phyloP scores from a whole-genome alignment of 1,284 basidiomycete genomes.

The Irpex rosettiformis region DNA sequence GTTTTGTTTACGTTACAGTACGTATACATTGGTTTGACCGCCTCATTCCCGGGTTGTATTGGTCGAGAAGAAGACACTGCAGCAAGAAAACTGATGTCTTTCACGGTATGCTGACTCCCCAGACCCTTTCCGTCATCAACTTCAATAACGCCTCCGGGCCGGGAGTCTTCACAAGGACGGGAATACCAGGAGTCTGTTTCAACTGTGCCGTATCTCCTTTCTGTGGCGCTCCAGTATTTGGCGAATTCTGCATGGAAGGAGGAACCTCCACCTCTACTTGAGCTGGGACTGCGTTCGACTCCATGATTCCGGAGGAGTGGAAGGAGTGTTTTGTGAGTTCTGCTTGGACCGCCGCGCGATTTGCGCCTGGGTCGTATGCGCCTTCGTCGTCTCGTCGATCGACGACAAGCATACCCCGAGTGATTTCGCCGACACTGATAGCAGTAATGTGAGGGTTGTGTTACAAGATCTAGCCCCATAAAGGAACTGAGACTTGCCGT shows the following conservation, averaged over 20 bases:
- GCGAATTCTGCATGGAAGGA: too few relatives aligned
- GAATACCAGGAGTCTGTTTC: slow-evolving; percentile 35
- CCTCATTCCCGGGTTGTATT: too few relatives aligned
- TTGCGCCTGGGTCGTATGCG: slow-evolving; percentile 58
- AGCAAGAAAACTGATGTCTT: not conserved
- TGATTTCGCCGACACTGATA: slow-evolving; percentile 46
- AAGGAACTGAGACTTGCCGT: slow-evolving; percentile 39
- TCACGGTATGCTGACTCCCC: slow-evolving; percentile 39
- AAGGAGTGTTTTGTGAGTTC: slow-evolving; percentile 39
- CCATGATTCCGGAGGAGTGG: slow-evolving; percentile 34
- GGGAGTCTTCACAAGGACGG: slow-evolving; percentile 54
- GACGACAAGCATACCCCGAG: slow-evolving; percentile 74
- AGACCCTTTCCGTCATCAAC: slow-evolving; percentile 51
- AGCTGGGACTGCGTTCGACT: slow-evolving; percentile 50
- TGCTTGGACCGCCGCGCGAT: slow-evolving; percentile 58
- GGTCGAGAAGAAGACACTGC: too few relatives aligned
- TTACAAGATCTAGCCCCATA: not conserved
- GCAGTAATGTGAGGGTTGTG: not conserved
- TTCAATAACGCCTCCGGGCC: slow-evolving; percentile 47
- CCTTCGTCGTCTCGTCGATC: slow-evolving; percentile 60
- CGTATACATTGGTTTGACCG: slow-evolving; percentile 1
- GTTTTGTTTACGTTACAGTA: too few relatives aligned
- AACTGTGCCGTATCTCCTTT: not conserved
- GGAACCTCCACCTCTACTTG: slow-evolving; percentile 45
- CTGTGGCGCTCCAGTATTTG: too few relatives aligned